phyloP scores from a whole-genome alignment of 768 basidiomycete genomes.

The Rhodosporidiobolus odoratus region DNA sequence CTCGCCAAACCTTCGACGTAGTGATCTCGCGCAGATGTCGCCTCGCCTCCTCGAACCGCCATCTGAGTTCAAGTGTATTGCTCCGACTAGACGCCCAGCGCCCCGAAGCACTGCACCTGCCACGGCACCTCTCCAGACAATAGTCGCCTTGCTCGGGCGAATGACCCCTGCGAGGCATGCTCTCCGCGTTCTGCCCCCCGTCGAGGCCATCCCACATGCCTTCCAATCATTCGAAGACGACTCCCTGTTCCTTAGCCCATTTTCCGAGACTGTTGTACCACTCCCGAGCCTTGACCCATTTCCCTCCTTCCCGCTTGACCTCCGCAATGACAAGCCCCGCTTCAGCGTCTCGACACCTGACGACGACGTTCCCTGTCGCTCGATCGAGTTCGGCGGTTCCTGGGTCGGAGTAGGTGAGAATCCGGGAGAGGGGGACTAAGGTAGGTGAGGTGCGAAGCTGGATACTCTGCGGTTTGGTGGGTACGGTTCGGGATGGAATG shows the following conservation, averaged over 20 bases:
- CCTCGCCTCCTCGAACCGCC: not conserved
- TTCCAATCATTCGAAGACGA: too few relatives aligned
- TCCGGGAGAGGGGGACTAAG: not conserved
- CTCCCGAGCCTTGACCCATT: slow-evolving; percentile 22
- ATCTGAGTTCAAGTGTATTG: slow-evolving; percentile 1
- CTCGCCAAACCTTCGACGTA: not conserved
- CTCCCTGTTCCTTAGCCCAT: too few relatives aligned
- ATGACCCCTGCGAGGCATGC: too few relatives aligned
- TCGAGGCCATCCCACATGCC: too few relatives aligned
- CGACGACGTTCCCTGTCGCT: not conserved
- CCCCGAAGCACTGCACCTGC: slow-evolving; percentile 8
- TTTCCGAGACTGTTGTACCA: too few relatives aligned
- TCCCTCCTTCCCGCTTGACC: slow-evolving; percentile 19
- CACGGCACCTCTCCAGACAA: slow-evolving; percentile 8
- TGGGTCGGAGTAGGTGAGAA: not conserved
- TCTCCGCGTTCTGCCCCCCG: too few relatives aligned
- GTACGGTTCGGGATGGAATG: not conserved
- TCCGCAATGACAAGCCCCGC: not conserved
- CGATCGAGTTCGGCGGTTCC: not conserved
- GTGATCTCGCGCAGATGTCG: not conserved
- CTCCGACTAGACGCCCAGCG: slow-evolving; percentile 4
- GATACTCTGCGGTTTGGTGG: not conserved
- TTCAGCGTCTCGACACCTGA: not conserved
- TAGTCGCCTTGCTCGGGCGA: too few relatives aligned
- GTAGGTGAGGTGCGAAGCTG: slow-evolving; percentile 4